Percentiles rank a stretch among this genome's conserved stretches.
These are phyloP conservation scores for Panellus pusillus DNA, from an alignment of 768 basidiomycete species.

Conservation along the genomic window DNA sequence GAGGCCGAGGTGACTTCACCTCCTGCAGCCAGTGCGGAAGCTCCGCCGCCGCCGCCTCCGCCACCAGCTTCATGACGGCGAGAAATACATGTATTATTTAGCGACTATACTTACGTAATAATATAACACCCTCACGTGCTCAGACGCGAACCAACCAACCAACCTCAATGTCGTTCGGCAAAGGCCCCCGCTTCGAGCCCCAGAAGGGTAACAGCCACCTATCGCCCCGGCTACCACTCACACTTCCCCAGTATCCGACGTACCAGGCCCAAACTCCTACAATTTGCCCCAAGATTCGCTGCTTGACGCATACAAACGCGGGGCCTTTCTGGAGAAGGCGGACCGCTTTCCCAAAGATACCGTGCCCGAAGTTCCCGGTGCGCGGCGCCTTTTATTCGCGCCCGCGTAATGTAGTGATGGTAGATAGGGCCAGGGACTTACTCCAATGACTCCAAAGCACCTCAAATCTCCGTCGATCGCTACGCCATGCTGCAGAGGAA, in stretches of 20 bases:
- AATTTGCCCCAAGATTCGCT: slow-evolving; percentile 40
- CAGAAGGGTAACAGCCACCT: slow-evolving; percentile 32
- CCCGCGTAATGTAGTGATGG: not conserved
- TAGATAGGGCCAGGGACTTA: slow-evolving; percentile 36
- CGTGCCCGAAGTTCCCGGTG: slow-evolving; percentile 43
- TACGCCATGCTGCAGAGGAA: slow-evolving; percentile 59
- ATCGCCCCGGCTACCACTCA: not conserved
- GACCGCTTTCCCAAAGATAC: slow-evolving; percentile 51
- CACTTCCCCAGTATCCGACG: slow-evolving; percentile 40
- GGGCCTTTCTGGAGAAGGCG: slow-evolving; percentile 58
- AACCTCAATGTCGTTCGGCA: slow-evolving; percentile 37
- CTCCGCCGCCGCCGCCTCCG: slow-evolving; percentile 12
- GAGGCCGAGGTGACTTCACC: slow-evolving; percentile 69
- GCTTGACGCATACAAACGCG: slow-evolving; percentile 54
- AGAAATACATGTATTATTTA: slow-evolving; percentile 14
- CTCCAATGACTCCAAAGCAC: slow-evolving; percentile 18
- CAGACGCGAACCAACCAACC: not conserved
- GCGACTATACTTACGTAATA: slow-evolving; percentile 10
- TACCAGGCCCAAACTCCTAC: slow-evolving; percentile 55
- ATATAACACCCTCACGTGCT: slow-evolving; percentile 1
- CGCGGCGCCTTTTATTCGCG: slow-evolving; percentile 3
- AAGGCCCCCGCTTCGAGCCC: slow-evolving; percentile 46
- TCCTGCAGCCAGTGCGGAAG: slow-evolving; percentile 1
- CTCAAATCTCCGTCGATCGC: slow-evolving; percentile 39
- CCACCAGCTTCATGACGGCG: not conserved